A percentile compares a stretch with the other conserved stretches of the same genome.
Evolutionary conservation across 2,329 filamentous ascomycete species (phyloP).

Genomic region (Penicillium sp.): DNA sequence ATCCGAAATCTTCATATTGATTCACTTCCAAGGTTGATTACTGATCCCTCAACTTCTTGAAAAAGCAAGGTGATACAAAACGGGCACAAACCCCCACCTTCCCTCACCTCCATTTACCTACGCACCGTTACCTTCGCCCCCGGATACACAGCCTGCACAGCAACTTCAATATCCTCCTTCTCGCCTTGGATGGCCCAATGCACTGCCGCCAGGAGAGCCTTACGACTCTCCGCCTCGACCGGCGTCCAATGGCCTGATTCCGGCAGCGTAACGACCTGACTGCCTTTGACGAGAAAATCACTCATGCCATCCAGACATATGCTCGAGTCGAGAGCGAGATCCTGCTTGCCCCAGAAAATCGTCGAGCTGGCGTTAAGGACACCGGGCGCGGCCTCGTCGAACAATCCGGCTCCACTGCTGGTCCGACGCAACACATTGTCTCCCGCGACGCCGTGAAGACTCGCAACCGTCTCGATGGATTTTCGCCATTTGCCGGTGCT

Average conservation of each 20-base stretch:
- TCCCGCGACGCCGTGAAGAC: conserved; percentile 43
- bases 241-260: conserved; percentile 51
- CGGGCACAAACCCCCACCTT: not conserved
- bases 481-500: conserved; percentile 46
- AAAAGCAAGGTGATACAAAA: conserved; percentile 1
- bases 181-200: conserved; percentile 38
- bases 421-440: conserved; percentile 27
- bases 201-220: conserved; percentile 40
- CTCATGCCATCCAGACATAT: conserved; percentile 50
- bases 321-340: conserved; percentile 47
- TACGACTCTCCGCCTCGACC: conserved; percentile 42
- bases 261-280: conserved; percentile 48
- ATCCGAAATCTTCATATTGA: too few species aligned
- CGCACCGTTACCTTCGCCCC: conserved; percentile 28
- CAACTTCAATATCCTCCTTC: conserved; percentile 30
- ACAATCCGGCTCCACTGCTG: conserved; percentile 40
- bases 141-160: conserved; percentile 30
- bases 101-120: conserved; percentile 23
- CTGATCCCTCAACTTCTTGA: too few species aligned
- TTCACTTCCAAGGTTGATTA: too few species aligned
- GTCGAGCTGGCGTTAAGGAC: conserved; percentile 49
- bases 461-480: conserved; percentile 46
- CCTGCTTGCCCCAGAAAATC: conserved; percentile 50
- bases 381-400: conserved; percentile 43
- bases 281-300: conserved; percentile 47